Percentiles rank a stretch among this genome's conserved stretches.
phyloP scores from a whole-genome alignment of 2,329 filamentous ascomycete species.

The Phialophora expanda region DNA sequence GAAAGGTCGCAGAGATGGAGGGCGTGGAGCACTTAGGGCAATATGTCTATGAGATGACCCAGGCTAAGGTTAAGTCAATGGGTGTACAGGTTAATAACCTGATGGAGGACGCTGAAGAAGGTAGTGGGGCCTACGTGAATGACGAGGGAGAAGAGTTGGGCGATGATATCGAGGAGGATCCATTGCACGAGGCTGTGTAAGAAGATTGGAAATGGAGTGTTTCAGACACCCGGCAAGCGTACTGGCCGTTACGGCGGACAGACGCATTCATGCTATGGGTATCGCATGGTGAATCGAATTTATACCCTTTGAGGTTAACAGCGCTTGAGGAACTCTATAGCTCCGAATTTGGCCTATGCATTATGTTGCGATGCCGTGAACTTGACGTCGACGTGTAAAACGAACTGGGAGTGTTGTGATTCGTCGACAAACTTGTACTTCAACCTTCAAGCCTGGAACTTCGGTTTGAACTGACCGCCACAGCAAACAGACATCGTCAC shows the following conservation, averaged over 20 bases:
- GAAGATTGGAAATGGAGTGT: not conserved
- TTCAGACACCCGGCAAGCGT: constrained; percentile 7
- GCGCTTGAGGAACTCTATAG: not conserved
- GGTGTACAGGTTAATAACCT: constrained; percentile 51
- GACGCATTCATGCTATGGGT: not conserved
- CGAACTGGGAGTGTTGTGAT: not conserved
- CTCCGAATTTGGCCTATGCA: not conserved
- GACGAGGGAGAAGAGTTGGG: constrained; percentile 46
- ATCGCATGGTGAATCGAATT: not conserved
- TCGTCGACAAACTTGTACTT: not conserved
- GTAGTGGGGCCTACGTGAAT: constrained; percentile 46
- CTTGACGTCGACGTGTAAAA: not conserved
- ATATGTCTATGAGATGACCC: constrained; percentile 96
- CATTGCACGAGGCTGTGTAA: constrained; percentile 34
- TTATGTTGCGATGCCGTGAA: not conserved
- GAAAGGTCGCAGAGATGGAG: constrained; percentile 71
- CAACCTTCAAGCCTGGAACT: not conserved
- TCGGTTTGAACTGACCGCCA: not conserved
- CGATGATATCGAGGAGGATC: constrained; percentile 44
- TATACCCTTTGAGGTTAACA: not conserved
- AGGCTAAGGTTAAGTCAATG: constrained; percentile 67
- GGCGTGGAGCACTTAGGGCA: constrained; percentile 91
- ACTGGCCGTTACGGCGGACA: not conserved
- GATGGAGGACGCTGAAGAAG: constrained; percentile 42
- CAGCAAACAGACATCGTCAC: not conserved